These are phyloP conservation scores for Picochlorum sp. DNA, from an alignment of 139 green algal genomes.

Conservation along the genomic window DNA sequence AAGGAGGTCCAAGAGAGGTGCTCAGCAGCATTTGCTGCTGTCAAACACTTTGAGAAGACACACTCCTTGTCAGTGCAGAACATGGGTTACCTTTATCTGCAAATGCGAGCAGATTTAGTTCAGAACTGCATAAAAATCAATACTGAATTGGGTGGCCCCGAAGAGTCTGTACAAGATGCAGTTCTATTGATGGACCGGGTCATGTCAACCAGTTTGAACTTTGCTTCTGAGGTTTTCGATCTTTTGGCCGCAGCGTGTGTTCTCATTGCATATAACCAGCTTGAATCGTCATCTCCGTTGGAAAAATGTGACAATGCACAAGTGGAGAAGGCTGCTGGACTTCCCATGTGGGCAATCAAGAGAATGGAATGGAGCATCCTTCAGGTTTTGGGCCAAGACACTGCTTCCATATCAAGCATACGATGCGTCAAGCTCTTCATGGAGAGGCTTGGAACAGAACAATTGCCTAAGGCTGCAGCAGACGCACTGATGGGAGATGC, in stretches of 20 bases:
- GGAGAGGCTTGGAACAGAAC: constrained; percentile 49
- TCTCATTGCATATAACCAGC: constrained; percentile 31
- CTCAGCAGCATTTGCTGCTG: constrained; percentile 24
- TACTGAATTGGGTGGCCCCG: not conserved
- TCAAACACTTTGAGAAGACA: constrained; percentile 30
- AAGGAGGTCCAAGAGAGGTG: constrained; percentile 33
- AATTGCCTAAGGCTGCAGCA: not conserved
- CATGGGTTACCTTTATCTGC: constrained; percentile 57
- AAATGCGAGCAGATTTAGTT: constrained; percentile 51
- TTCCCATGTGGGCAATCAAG: constrained; percentile 28
- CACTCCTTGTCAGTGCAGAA: constrained; percentile 45
- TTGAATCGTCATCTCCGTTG: not conserved
- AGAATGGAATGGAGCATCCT: constrained; percentile 65
- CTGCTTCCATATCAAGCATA: constrained; percentile 49
- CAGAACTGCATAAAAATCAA: constrained; percentile 27
- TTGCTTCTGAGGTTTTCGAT: constrained; percentile 34
- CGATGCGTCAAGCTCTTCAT: constrained; percentile 67
- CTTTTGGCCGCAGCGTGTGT: constrained; percentile 41
- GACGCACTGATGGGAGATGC: constrained; percentile 1
- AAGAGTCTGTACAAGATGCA: constrained; percentile 20
- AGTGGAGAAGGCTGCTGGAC: constrained; percentile 3
- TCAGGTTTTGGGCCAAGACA: constrained; percentile 41
- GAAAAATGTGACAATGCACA: not conserved
- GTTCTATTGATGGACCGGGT: constrained; percentile 23
- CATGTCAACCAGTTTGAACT: constrained; percentile 11